Base-by-base conservation (phyloP, 2,329 filamentous ascomycete genomes). In the Cercospora beticola region DNA sequence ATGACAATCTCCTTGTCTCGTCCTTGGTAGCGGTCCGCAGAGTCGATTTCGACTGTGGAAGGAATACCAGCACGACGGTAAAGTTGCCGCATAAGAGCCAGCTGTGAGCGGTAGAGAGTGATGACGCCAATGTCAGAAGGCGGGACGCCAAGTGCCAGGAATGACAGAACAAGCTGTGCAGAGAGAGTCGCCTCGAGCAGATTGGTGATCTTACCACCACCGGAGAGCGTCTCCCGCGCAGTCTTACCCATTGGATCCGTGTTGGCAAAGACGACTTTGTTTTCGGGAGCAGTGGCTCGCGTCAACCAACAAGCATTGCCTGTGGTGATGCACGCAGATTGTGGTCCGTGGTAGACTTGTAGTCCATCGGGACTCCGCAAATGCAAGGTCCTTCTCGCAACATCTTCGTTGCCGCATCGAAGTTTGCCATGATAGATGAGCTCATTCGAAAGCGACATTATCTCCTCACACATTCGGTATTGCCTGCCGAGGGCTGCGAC, bases 401-500 rank as follows among this genome's bases (percentile, higher is more conserved):
- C 88, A 63, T 86, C 84, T 58, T 90, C 85, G 4, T 90, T 97
- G 26, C 95, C 95, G 77, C 95, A 99, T 75, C 95, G 94, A 43
- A 99, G 86, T 40, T 89, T 88, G 4, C 94, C 94, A n/a, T 90
- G 85, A 81, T 99, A 99, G 75, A 99, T 97, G 66, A 99, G 86
- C 1, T 88, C 91, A 79, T 97, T 99, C 71, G 93, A 96, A 14
- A 99, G 86, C 2, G 90, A 86, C 94, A 98, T 98, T 69, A 99
- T 92, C 70, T 99, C 95, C 73, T 95, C 92, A 75, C 93, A 97
- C 95, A 99, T 99, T 70, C 95, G 92, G 78, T 99, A 99, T 78
- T 99, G 95, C 76, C 97, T 93, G 75, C 95, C 93, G 1, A 99
- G 86, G 71, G 92, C 97, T 70, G 96, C 92, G 2, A 99, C 94